Evolutionary conservation across 768 basidiomycete species (phyloP).

Genomic region (Lentinula guzmanii): DNA sequence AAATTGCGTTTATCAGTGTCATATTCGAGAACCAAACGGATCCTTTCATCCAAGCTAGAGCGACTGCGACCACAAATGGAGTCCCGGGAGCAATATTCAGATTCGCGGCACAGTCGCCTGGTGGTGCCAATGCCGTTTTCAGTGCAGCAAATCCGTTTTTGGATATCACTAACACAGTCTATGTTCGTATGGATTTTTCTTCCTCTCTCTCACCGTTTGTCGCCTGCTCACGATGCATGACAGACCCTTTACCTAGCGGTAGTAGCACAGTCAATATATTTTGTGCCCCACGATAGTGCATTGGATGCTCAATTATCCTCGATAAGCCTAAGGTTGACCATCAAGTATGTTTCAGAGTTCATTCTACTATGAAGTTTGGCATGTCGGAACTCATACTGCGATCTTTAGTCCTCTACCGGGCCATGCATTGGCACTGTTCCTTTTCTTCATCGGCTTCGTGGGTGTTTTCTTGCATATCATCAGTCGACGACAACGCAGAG

Average conservation of each 20-base stretch:
- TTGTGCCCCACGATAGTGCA: slow-evolving; percentile 32
- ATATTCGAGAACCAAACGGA: slow-evolving; percentile 27
- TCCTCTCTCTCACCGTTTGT: neutral
- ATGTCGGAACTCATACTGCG: neutral
- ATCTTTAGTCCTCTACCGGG: slow-evolving; percentile 43
- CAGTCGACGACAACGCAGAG: slow-evolving; percentile 40
- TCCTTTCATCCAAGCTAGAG: slow-evolving; percentile 46
- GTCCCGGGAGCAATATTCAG: slow-evolving; percentile 58
- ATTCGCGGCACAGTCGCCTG: slow-evolving; percentile 34
- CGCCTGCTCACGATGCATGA: slow-evolving; percentile 5
- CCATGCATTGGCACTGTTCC: slow-evolving; percentile 40
- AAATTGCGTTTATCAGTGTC: slow-evolving; percentile 1
- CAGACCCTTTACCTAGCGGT: slow-evolving; percentile 57
- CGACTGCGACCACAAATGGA: slow-evolving; percentile 40
- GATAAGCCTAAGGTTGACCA: slow-evolving; percentile 41
- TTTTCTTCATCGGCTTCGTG: slow-evolving; percentile 42
- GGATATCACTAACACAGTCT: slow-evolving; percentile 42
- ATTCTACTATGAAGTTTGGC: neutral
- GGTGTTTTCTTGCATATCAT: slow-evolving; percentile 42
- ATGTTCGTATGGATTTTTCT: slow-evolving; percentile 32
- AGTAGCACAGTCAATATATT: slow-evolving; percentile 55
- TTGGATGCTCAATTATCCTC: slow-evolving; percentile 34
- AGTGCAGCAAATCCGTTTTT: slow-evolving; percentile 44
- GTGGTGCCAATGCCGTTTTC: slow-evolving; percentile 41
- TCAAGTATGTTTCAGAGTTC: slow-evolving; percentile 44